Evolutionary conservation across 2,329 filamentous ascomycete species (phyloP), one percentile per base, ranked within the genome.

Genomic region (Blastomyces silverae): DNA sequence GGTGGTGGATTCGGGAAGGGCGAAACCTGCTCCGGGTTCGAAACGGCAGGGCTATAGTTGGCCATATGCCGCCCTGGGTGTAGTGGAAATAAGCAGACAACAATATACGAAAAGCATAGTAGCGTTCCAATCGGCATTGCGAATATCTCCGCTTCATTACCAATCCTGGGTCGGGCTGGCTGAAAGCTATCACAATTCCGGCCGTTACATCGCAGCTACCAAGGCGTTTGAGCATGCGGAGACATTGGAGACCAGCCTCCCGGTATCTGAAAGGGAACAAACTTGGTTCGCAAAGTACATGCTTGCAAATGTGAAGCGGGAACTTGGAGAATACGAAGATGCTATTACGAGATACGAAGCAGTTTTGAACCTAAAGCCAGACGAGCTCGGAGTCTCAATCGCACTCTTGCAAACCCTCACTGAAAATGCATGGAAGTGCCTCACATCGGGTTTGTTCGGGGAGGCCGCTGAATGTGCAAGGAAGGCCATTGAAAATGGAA

Each of bases 221-320:
- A 93, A 94, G 73, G 92, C 94, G 0, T 94, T 97, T 69, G 81
- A 90, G 44, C 89, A 96, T 72, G 94, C 93, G 0, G 88, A 93
- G 73, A 85, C 84, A 63, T 82, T 96, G 4, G 90, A 93, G 67
- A 81, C 85, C 37, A 81, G 82, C 0, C 75, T 84, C 0, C 75
- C 81, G n/a, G 72, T 82, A 72, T 76, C 84, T 57, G 81, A 85
- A 44, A 73, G 80, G 25, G 86, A 84, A 0, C 89, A 95, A 69
- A 89, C 85, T 11, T 99, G 94, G 94, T 99, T 97, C 74, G 92
- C 92, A 8, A 91, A 91, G 73, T 97, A 97, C 76, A 95, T 99
- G 88, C 85, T 97, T 66, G 92, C 91, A 52, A 97, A 99, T 71
- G 90, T 99, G 64, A 91, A 92, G 75, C 87, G 92, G 63, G 93